Base-by-base conservation (phyloP, 2,329 filamentous ascomycete genomes). In the Blastomyces gilchristii region DNA sequence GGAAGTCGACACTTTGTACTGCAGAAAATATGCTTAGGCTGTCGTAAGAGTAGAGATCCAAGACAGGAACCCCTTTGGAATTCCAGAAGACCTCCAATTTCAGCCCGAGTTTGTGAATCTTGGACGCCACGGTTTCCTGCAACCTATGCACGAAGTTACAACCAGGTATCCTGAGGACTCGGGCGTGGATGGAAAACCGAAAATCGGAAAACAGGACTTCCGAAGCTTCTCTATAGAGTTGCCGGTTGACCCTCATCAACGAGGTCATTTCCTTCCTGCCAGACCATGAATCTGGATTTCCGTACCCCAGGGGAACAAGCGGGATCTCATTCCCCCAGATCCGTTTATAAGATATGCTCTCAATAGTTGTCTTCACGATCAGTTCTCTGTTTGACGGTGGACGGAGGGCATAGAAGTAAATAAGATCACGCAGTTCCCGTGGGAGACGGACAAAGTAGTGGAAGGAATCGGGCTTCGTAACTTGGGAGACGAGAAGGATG, bases 181-280 rank as follows among this genome's bases (percentile, higher is more conserved):
- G 25, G 12, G 22, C 49, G 22, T 52, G 22, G 12, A 52, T 52
- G 49, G 49, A 52, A 58, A 58, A 58, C 8, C n/a, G 37, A 25
- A 58, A 58, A 18, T 41, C 39, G 37, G 56, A 58, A 41, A 41
- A 58, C 14, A 58, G 12, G 25, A 58, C 11, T 9, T 43, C 37
- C 1, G 56, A 58, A 28, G 56, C 56, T 43, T 58, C 56, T 22
- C 39, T 18, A 18, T 58, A 45, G 37, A 58, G 14, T 31, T 58
- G 56, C 2, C 56, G 56, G 39, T 31, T 58, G n/a, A 58, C 56
- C 16, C 22, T 12, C 12, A 58, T 14, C 39, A 58, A 31, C 12
- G 22, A 25, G 7, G n/a, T 25, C 56, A 58, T 58, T n/a, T 58
- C 56, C 56, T 58, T 22, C 37, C 56, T 58, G 56, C 56, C 56